Evolutionary conservation across 2,329 filamentous ascomycete genomes (phyloP), one percentile per base, ranked within the genome.

Genomic region (Ophiosphaerella narmari): DNA sequence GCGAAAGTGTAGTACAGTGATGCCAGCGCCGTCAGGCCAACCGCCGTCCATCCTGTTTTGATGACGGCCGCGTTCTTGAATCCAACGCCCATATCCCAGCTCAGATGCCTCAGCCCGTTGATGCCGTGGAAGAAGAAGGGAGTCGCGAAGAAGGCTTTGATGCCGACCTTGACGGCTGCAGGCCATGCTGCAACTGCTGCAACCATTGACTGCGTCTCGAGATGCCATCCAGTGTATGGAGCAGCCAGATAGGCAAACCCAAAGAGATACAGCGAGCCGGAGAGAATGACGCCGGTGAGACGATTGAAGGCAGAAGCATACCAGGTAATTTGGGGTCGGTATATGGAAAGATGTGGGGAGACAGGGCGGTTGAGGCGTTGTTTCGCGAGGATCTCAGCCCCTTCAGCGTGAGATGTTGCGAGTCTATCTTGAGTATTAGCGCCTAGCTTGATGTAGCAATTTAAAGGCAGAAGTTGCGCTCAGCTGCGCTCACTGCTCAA

Each of bases 301-400:
- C 92, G 91, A 79, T 91, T 89, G 76, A 90, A 82, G 50, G 80
- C 85, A 63, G 86, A 86, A 62, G 82, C 81, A 75, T 90, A 87
- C 87, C 87, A 96, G 65, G 90, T 94, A 77, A 97, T 89, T 75
- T 90, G 86, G 52, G 88, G 84, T 74, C 85, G 83, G 86, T 97
- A 97, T 83, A 95, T 92, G 68, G 78, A 74, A 57, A 97, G 84
- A 73, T 97, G 91, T 47, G 92, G 92, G 39, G 90, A 83, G 65
- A 96, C 82, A 71, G 92, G 92, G 44, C 92, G 92, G 68, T 82
- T 77, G 48, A 87, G 82, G 67, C 92, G 92, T 80, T 97, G 92
- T 69, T 85, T 79, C 67, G 83, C 86, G 71, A 97, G 90, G 76
- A 96, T 84, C 61, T 82, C 71, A 59, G 82, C 67, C 58, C 76